Conservation (phyloP, 2,329 filamentous ascomycete genomes). For the Phyllosticta citribraziliensis region DNA sequence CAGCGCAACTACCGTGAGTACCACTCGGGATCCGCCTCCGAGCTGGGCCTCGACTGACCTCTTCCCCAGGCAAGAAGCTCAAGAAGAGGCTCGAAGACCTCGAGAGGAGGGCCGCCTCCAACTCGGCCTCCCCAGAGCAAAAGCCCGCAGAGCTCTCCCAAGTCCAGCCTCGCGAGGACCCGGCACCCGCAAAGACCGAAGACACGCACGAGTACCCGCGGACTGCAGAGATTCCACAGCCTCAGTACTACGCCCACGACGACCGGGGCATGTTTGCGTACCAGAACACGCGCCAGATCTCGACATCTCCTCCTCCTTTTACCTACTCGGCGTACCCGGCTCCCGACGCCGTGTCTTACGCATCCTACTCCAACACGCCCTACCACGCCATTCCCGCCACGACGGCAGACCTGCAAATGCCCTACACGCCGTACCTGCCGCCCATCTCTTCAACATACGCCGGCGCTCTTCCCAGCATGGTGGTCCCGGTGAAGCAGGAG, state of each 20-base stretch:
- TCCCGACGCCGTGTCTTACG: constrained; percentile 54
- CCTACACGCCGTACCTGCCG: constrained; percentile 48
- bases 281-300: constrained; percentile 59
- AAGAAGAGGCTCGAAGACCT: constrained; percentile 82
- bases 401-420: constrained; percentile 27
- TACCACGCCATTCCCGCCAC: constrained; percentile 30
- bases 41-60: background rate
- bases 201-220: constrained; percentile 19
- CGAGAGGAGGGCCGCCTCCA: constrained; percentile 63
- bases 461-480: constrained; percentile 53
- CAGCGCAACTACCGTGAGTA: constrained; percentile 90
- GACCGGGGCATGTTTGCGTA: constrained; percentile 55
- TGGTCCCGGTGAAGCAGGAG: constrained; percentile 56
- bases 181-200: constrained; percentile 24
- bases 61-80: constrained; percentile 68
- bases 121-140: constrained; percentile 50
- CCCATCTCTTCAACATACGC: constrained; percentile 35
- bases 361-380: constrained; percentile 41
- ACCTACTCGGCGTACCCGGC: constrained; percentile 58
- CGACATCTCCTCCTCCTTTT: constrained; percentile 62
- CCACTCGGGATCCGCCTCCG: background rate
- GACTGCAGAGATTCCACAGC: constrained; percentile 39
- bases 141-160: constrained; percentile 42
- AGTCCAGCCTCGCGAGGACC: constrained; percentile 26
- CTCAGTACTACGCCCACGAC: constrained; percentile 52